Base-by-base conservation (phyloP, 306 rosid genomes). In the Castanea mollissima region DNA sequence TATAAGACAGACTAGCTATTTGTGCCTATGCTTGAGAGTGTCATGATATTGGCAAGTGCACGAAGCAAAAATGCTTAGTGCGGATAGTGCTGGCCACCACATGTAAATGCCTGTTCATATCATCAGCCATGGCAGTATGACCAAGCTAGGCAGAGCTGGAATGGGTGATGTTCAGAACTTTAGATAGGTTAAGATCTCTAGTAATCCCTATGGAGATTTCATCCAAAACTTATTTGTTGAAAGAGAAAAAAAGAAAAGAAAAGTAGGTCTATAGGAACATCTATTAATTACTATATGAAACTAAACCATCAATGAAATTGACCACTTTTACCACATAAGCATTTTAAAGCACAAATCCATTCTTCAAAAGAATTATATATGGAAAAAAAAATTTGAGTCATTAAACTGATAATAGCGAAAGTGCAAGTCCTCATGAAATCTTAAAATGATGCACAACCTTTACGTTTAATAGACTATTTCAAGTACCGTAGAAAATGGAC, bases 401-500 rank as follows among this genome's bases (percentile, higher is more conserved):
- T 21, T 59, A 11, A 13, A 59, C 21, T 9, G 64, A 58, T n/a
- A 19, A 58, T 8, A 58, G 64, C 5, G 21, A n/a, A 58, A 58
- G 14, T 58, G 64, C 64, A 58, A 20, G 64, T n/a, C 23, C 5
- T 23, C 67, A 21, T 59, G 32, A 20, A 59, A 59, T 59, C 7
- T 4, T 13, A 59, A 59, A 59, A 7, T 59, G 2, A 27, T 8
- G 8, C 15, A 59, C 13, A 20, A 58, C 27, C 54, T 49, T 49
- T 49, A 49, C 54, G 54, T 49, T 12, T 49, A 49, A 13, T 49
- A 49, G 54, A 13, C 54, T 49, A 71, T 70, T 70, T 60, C 41
- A 82, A 55, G 57, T 46, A 60, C 71, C 10, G n/a, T 49, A 13
- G 64, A 34, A 73, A 83, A 73, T 79, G 74, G 77, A 55, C 58